Percentiles rank a stretch among this genome's conserved stretches.
Evolutionary conservation across 495 filamentous ascomycete species (phyloP).

Genomic region (Polyplosphaeria fusca): DNA sequence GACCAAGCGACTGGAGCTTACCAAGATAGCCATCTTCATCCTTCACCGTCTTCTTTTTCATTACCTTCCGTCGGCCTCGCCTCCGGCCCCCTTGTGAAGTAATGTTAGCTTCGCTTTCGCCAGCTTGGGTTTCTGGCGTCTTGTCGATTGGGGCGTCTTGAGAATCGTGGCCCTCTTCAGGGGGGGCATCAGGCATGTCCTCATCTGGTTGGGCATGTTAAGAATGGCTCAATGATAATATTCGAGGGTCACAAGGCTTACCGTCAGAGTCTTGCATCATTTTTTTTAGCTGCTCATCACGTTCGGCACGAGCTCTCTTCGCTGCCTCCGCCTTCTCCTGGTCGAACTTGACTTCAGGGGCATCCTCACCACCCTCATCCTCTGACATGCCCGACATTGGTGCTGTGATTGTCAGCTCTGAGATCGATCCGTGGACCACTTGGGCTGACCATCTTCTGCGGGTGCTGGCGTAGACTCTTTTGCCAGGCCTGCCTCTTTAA

Average conservation of each 20-base stretch:
- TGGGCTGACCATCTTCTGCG: constrained; percentile 56
- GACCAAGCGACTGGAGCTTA: constrained; percentile 44
- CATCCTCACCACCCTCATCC: constrained; percentile 69
- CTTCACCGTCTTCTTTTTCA: constrained; percentile 84
- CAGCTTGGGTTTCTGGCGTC: constrained; percentile 39
- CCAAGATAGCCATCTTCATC: constrained; percentile 94
- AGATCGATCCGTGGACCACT: not conserved
- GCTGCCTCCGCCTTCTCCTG: constrained; percentile 42
- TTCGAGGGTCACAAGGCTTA: constrained; percentile 39
- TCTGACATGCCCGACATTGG: constrained; percentile 61
- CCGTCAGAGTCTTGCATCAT: constrained; percentile 95
- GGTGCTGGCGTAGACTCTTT: constrained; percentile 37
- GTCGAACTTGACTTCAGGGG: constrained; percentile 21
- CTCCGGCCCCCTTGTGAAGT: constrained; percentile 62
- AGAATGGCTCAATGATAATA: too few species aligned
- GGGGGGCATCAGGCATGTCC: constrained; percentile 39
- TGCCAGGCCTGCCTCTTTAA: constrained; percentile 38
- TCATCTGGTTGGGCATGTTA: too few species aligned
- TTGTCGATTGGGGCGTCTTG: constrained; percentile 48
- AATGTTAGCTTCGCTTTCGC: constrained; percentile 32
- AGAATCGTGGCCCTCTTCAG: constrained; percentile 40
- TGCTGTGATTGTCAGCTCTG: constrained; percentile 39
- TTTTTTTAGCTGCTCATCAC: constrained; percentile 66
- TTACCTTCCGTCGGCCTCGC: constrained; percentile 76
- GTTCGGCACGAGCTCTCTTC: constrained; percentile 61